Percentiles rank a stretch among this genome's conserved stretches.
Evolutionary conservation across 495 filamentous ascomycete genomes (phyloP).

Genomic region (Xylaria bambusicola): DNA sequence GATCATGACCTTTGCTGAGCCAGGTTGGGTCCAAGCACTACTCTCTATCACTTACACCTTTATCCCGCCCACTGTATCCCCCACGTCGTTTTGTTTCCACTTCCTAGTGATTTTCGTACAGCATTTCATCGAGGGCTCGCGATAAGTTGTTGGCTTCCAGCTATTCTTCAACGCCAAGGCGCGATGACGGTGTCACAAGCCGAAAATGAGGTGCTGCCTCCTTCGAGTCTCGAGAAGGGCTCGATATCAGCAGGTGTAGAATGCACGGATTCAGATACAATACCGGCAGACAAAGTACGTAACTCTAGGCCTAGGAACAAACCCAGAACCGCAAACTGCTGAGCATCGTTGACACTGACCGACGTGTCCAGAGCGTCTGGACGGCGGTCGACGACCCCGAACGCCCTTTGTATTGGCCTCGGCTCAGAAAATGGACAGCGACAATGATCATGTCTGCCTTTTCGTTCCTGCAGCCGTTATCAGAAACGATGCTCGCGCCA

Average conservation of each 20-base stretch:
- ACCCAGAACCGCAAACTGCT: not conserved
- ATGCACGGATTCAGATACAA: not conserved
- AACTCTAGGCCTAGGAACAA: not conserved
- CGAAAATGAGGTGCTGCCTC: not conserved
- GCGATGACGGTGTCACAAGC: not conserved
- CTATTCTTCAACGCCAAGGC: not conserved
- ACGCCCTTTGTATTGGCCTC: not conserved
- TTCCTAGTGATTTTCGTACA: not conserved
- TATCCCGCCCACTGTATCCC: not conserved
- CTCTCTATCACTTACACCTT: not conserved
- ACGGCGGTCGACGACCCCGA: not conserved
- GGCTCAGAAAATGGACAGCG: not conserved
- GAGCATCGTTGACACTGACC: not conserved
- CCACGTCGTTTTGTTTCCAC: not conserved
- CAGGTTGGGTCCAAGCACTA: no score
- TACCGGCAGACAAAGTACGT: not conserved
- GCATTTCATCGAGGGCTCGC: not conserved
- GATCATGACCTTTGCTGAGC: no score
- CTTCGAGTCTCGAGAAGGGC: not conserved
- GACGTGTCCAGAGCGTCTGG: not conserved
- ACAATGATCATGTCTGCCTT: not conserved
- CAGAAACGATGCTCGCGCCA: not conserved
- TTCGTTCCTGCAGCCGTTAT: not conserved
- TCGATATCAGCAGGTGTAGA: not conserved
- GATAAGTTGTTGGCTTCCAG: no score